phyloP scores from a whole-genome alignment of 192 early-diverging fungal species.

The Rhizophagus clarus region DNA sequence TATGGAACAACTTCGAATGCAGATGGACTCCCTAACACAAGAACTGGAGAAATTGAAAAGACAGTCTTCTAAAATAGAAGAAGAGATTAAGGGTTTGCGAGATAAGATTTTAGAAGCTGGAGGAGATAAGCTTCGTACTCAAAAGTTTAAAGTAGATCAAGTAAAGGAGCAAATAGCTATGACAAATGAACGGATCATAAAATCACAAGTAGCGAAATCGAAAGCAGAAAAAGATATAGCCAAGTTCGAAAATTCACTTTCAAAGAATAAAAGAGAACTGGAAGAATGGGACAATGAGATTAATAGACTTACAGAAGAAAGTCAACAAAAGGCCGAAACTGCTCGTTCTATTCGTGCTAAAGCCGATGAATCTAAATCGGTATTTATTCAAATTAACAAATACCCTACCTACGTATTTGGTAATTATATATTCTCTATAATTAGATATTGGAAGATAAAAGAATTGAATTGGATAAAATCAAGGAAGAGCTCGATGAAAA shows the following conservation, averaged over 20 bases:
- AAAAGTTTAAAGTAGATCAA: constrained; percentile 84
- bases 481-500: constrained; percentile 72
- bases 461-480: constrained; percentile 63
- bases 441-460: constrained; percentile 68
- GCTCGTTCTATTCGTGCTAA: constrained; percentile 47
- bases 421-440: neutral
- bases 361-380: constrained; percentile 49
- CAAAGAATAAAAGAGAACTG: constrained; percentile 64
- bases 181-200: constrained; percentile 69
- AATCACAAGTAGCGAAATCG: constrained; percentile 70
- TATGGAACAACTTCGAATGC: constrained; percentile 50
- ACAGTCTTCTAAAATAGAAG: constrained; percentile 67
- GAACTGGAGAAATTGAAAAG: constrained; percentile 56
- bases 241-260: constrained; percentile 68
- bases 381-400: constrained; percentile 15
- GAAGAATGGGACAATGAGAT: constrained; percentile 67
- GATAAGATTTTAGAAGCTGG: constrained; percentile 91
- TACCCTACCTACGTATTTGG: neutral
- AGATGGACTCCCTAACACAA: constrained; percentile 48
- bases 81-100: constrained; percentile 78
- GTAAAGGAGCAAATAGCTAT: constrained; percentile 76
- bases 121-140: constrained; percentile 81
- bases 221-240: constrained; percentile 75
- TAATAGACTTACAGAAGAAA: constrained; percentile 60
- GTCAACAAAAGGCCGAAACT: constrained; percentile 55